Evolutionary conservation across 2,329 filamentous ascomycete genomes (phyloP).

Genomic region (Aspergillus sp.): DNA sequence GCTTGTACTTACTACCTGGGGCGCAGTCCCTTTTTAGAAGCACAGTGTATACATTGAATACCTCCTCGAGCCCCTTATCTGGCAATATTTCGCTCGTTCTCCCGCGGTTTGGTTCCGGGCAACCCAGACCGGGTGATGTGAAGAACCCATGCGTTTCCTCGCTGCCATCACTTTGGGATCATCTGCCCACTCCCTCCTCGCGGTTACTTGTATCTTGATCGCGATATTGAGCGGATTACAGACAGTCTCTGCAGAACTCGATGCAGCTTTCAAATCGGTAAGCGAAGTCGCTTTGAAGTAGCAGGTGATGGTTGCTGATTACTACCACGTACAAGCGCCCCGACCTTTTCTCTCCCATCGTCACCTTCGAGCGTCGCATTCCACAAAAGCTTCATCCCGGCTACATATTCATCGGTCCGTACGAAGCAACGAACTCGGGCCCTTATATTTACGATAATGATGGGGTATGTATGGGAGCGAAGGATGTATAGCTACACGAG

Average conservation of each 20-base stretch:
- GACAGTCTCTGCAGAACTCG: slow-evolving; percentile 27
- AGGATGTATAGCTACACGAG: background rate
- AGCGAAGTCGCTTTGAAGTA: slow-evolving; percentile 13
- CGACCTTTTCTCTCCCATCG: slow-evolving; percentile 38
- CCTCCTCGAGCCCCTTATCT: slow-evolving; percentile 3
- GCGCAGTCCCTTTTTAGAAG: background rate
- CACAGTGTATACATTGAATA: background rate
- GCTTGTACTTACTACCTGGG: slow-evolving; percentile 1
- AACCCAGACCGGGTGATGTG: slow-evolving; percentile 22
- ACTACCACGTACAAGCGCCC: slow-evolving; percentile 31
- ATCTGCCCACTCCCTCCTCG: slow-evolving; percentile 11
- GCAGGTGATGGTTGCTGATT: background rate
- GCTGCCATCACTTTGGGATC: slow-evolving; percentile 16
- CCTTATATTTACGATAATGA: slow-evolving; percentile 54
- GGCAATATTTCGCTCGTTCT: background rate
- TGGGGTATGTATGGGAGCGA: slow-evolving; percentile 35
- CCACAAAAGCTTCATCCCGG: slow-evolving; percentile 43
- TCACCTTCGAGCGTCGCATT: slow-evolving; percentile 31
- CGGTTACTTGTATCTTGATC: slow-evolving; percentile 16
- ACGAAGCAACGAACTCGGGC: slow-evolving; percentile 49
- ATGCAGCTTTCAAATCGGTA: slow-evolving; percentile 39
- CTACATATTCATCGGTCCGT: slow-evolving; percentile 54
- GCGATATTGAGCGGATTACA: slow-evolving; percentile 21
- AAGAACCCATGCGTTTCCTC: slow-evolving; percentile 27
- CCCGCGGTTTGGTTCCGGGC: background rate